A percentile compares a stretch with the other conserved stretches of the same genome.
phyloP scores from a whole-genome alignment of 2,329 filamentous ascomycete species.

The Apiospora sp. region DNA sequence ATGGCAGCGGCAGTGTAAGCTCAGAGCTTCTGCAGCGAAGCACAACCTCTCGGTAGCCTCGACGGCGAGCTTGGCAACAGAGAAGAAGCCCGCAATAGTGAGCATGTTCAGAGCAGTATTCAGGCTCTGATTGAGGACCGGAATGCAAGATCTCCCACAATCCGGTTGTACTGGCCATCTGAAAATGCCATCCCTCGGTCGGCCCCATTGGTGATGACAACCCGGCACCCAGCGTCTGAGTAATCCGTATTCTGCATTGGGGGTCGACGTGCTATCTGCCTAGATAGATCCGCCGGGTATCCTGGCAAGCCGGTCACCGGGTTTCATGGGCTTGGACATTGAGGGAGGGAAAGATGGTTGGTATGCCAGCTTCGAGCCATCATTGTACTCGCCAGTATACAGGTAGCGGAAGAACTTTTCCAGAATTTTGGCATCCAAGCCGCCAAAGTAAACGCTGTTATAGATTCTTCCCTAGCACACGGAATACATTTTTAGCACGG shows the following conservation, averaged over 20 bases:
- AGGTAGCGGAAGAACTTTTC: neutral
- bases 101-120: neutral
- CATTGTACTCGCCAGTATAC: neutral
- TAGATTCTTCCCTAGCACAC: neutral
- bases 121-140: neutral
- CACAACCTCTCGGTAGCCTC: neutral
- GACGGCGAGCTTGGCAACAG: neutral
- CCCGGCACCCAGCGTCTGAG: neutral
- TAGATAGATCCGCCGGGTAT: neutral
- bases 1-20: neutral
- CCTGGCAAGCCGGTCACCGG: neutral
- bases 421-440: neutral
- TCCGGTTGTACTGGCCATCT: too few relatives aligned
- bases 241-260: neutral
- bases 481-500: neutral
- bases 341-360: neutral
- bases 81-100: neutral
- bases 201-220: neutral
- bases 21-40: neutral
- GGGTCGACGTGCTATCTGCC: neutral
- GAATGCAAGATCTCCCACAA: neutral
- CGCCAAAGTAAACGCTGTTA: neutral
- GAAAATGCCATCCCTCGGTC: neutral
- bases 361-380: neutral
- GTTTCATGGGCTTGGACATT: neutral